Base-by-base conservation (phyloP, 495 filamentous ascomycete species). In the Letharia lupina region DNA sequence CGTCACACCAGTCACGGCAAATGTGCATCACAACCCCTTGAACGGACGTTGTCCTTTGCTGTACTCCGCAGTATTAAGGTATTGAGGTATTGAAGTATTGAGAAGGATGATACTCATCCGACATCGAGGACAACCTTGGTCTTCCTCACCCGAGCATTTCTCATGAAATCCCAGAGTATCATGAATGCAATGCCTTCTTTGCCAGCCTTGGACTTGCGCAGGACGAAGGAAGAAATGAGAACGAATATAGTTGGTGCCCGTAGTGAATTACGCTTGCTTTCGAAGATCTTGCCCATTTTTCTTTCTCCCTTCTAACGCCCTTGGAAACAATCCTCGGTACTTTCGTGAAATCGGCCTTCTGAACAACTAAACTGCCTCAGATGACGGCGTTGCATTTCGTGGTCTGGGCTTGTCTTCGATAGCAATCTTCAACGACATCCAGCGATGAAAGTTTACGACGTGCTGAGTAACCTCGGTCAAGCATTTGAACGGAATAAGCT, bases 241-340 rank as follows among this genome's bases (percentile, higher is more conserved):
- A 57, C 23, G 50, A 31, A 45, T 44, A 64, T n/a, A 23, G 39
- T 48, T 56, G 11, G 62, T 64, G 62, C 62, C 48, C 42, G 62
- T n/a, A 56, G 62, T 40, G 41, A 37, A 40, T 18, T 40, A 4
- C 2, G 9, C 15, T 47, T 64, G 48, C n/a, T 64, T 9, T 52
- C 8, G 39, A 31, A 56, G 37, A 64, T 63, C 48, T 23, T 28
- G 28, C 39, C 62, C 48, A 37, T 52, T 64, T 64, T 31, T 8
- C 35, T 16, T 16, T 41, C 48, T 40, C 37, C 50, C 20, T 9
- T 39, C 3, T 37, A 37, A 15, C 37, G 58, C 20, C 62, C 42
- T 39, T 18, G 18, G 44, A 50, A 62, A 44, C 4, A 39, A 8
- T 8, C 37, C 8, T 39, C 20, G n/a, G 9, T 31, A 13, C 59